phyloP scores from a whole-genome alignment of 2,329 filamentous ascomycete species.

The Claviceps fusiformis region DNA sequence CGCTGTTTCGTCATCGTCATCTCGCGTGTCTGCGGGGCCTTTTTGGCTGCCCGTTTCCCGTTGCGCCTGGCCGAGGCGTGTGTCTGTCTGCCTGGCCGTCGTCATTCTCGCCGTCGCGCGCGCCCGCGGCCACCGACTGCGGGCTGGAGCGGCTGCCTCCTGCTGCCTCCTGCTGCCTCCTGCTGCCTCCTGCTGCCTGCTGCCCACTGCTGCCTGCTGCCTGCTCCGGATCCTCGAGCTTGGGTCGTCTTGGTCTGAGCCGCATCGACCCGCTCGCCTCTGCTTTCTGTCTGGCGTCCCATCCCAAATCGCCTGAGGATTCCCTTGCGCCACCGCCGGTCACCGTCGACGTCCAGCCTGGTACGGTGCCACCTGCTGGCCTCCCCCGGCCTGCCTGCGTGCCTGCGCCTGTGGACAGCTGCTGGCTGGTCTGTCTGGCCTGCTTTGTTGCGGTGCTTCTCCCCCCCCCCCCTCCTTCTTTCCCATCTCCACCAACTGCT shows the following conservation, averaged over 20 bases:
- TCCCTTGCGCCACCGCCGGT: background rate
- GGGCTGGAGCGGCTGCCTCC: background rate
- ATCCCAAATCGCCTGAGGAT: background rate
- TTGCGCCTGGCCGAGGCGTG: background rate
- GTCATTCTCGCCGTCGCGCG: background rate
- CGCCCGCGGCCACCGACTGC: background rate
- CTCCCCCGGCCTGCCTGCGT: background rate
- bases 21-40: slow-evolving; percentile 4
- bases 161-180: too few relatives aligned
- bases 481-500: background rate
- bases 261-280: background rate
- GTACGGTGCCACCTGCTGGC: background rate
- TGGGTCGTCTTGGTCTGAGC: background rate
- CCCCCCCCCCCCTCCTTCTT: too few relatives aligned
- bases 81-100: background rate
- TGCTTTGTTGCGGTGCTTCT: background rate
- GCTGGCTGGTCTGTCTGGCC: too few relatives aligned
- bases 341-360: background rate
- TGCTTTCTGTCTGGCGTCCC: background rate
- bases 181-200: too few relatives aligned
- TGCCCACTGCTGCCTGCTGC: too few relatives aligned
- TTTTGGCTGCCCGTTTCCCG: background rate
- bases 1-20: slow-evolving; percentile 1
- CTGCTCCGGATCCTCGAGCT: background rate
- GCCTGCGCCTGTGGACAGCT: background rate